Evolutionary conservation across 1,139 yeast genomes (phyloP), one percentile per base, ranked within the genome.

Genomic region (Pichia sp.): DNA sequence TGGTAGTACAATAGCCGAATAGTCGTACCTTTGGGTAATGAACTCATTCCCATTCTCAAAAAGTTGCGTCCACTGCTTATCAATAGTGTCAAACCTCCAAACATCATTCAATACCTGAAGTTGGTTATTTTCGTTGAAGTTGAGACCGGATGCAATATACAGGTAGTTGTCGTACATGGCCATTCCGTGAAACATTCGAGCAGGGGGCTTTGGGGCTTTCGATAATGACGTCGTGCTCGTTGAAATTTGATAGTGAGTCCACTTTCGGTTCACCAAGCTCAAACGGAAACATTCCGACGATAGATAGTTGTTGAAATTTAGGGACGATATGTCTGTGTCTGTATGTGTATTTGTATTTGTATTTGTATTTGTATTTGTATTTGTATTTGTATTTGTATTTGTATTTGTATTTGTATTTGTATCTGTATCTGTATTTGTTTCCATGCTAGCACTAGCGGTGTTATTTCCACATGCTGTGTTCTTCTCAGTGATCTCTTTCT

Each of bases 61-160:
- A 4, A 75, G 54, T 34, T 72, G 63, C 1, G 52, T 55, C 87
- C 88, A 80, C 15, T 55, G 53, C 34, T 62, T 63, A 3, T 66
- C 55, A 28, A 64, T 68, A 30, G 77, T 55, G 52, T 77, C 69
- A 45, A 78, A 73, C 44, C 68, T 69, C 88, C 91, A 82, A 17
- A 79, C 56, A 46, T 81, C 91, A 47, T 77, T 77, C 14, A 67
- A 49, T 0, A 82, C 73, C 3, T 60, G 58, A 17, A 78, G 53
- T 27, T 59, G 57, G 37, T 45, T 41, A 16, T 40, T 35, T 6
- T 44, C 45, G 29, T 53, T 51, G 16, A 66, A 48, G 0, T 56
- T 52, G 22, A 81, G 53, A 1, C 93, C 93, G 15, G 91, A 91
- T 51, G 70, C 75, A 3, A 79, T 48, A 50, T 69, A 80, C 3